These are phyloP conservation scores for Sphaerulina populicola DNA, from an alignment of 2,329 filamentous ascomycete species.

Conservation along the genomic window DNA sequence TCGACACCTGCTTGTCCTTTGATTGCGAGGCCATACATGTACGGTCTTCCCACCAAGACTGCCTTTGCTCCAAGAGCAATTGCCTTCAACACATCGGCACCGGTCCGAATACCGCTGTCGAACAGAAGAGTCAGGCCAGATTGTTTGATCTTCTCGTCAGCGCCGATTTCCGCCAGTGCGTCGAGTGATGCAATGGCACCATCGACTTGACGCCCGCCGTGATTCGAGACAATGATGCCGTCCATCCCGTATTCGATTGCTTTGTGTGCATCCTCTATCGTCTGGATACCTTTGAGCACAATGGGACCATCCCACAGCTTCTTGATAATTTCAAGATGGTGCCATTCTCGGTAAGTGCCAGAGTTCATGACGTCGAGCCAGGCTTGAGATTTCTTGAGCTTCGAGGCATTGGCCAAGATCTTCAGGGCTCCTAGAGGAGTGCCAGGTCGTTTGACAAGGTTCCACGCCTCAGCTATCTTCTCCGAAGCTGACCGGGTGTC, in stretches of 20 bases:
- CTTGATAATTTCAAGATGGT: conserved; percentile 51
- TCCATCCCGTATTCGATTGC: conserved; percentile 42
- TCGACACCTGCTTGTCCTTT: conserved; percentile 50
- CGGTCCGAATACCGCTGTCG: conserved; percentile 45
- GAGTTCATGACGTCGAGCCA: conserved; percentile 33
- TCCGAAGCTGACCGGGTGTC: conserved; percentile 29
- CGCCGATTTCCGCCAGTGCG: conserved; percentile 54
- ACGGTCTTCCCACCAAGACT: conserved; percentile 51
- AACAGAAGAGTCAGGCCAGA: conserved; percentile 40
- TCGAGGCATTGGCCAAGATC: conserved; percentile 30
- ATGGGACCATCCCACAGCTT: conserved; percentile 59
- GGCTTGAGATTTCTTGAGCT: conserved; percentile 33
- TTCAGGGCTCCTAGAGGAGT: conserved; percentile 30
- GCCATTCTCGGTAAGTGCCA: conserved; percentile 44
- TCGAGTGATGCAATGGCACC: conserved; percentile 46
- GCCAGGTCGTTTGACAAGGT: conserved; percentile 33
- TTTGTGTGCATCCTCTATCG: conserved; percentile 42
- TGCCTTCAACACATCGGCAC: conserved; percentile 46
- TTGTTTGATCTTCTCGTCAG: conserved; percentile 46
- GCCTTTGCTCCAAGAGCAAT: conserved; percentile 50
- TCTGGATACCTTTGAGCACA: conserved; percentile 53
- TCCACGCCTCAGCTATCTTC: conserved; percentile 34
- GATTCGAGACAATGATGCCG: conserved; percentile 49
- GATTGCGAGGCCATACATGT: conserved; percentile 52
- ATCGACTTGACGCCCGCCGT: conserved; percentile 47